Evolutionary conservation across 208 protist species (phyloP).

Genomic region (Acanthamoeba healyi): DNA sequence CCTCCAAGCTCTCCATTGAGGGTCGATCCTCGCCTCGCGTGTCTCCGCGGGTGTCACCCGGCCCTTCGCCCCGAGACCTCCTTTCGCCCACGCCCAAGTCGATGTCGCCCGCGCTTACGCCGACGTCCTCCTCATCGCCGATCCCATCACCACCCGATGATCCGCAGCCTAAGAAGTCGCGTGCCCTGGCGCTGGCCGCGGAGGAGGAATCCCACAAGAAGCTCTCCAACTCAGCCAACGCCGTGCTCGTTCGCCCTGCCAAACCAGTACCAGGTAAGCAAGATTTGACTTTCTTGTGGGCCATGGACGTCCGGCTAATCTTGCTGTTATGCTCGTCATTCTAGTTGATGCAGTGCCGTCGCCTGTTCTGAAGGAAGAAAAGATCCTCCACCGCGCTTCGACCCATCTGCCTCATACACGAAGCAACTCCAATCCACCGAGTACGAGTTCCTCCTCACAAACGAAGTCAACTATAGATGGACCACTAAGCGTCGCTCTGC

Average conservation of each 20-base stretch:
- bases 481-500: too few species aligned
- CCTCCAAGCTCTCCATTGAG: constrained; percentile 21
- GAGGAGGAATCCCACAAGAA: neutral
- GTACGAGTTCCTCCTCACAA: neutral
- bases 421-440: neutral
- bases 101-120: neutral
- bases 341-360: neutral
- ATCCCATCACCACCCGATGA: neutral
- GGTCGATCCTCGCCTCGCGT: neutral
- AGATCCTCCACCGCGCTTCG: neutral
- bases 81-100: neutral
- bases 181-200: neutral
- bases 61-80: neutral
- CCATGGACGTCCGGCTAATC: too few species aligned
- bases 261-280: neutral
- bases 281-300: too few species aligned
- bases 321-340: too few species aligned
- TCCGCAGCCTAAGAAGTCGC: constrained; percentile 18
- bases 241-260: neutral
- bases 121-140: neutral
- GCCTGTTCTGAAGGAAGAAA: neutral
- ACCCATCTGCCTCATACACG: neutral
- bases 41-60: neutral
- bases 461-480: too few species aligned
- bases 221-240: constrained; percentile 37